Conservation (phyloP, 805 yeast species). For the Jamesozyma jinghongensis region DNA sequence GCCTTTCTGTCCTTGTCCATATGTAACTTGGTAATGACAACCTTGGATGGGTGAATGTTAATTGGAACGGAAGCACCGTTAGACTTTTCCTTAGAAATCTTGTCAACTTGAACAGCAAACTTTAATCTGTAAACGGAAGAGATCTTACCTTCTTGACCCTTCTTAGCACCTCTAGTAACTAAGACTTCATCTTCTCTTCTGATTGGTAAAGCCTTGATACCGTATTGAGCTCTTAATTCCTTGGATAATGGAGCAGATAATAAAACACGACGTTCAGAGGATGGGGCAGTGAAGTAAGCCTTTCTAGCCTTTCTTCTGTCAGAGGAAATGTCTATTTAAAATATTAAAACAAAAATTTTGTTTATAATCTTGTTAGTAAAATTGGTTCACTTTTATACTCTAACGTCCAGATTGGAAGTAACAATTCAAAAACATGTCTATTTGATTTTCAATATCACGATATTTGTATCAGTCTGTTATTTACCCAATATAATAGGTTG, state of each 20-base stretch:
- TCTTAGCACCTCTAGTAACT: conserved; percentile 97
- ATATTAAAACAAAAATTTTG: neutral
- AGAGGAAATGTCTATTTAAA: conserved; percentile 81
- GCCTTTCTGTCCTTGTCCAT: conserved; percentile 99
- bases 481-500: no score
- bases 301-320: conserved; percentile 99
- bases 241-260: conserved; percentile 98
- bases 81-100: conserved; percentile 94
- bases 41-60: conserved; percentile 97
- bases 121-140: conserved; percentile 98
- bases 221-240: conserved; percentile 97
- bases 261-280: conserved; percentile 86
- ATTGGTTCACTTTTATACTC: no score
- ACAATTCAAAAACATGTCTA: no score
- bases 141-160: conserved; percentile 98
- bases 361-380: neutral
- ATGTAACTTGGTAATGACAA: conserved; percentile 96
- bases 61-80: conserved; percentile 96
- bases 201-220: conserved; percentile 90
- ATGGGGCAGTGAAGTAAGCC: conserved; percentile 98
- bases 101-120: conserved; percentile 92
- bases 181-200: conserved; percentile 95
- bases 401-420: no score
- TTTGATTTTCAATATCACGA: no score
- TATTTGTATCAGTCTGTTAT: no score